Base-by-base conservation (phyloP, 345 rosid species). In the Clarkia xantiana region DNA sequence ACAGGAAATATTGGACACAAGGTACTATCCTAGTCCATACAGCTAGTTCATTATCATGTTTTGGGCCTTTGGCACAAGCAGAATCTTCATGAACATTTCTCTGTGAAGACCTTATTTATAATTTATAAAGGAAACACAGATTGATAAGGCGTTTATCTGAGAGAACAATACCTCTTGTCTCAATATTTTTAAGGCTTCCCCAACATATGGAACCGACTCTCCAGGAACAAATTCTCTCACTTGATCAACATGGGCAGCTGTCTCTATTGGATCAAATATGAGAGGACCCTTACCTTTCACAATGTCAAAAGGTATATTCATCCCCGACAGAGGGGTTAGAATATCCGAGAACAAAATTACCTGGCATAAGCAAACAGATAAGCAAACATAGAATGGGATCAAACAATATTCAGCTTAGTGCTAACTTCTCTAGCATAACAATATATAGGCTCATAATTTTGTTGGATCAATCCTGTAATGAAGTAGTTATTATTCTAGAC, bases 301-400 rank as follows among this genome's bases (percentile, higher is more conserved):
- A 71, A 91, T 87, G 66, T 91, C 96, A 45, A 91, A 91, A 51
- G 96, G 98, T 73, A 91, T 81, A 70, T 91, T 91, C 98, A 91
- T 91, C 66, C 98, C 96, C 45, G 98, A 71, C 61, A 91, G 89
- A 48, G 98, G 94, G 49, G 98, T 91, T 48, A 91, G 81, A 67
- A 91, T 91, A 73, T 86, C 98, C 0, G 98, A 86, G 77, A 91
- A 91, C 55, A 91, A 74, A 63, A 91, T 91, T 50, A 91, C 97
- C 97, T 89, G 74, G 50, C 47, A 61, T 14, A 59, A 55, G 9
- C 11, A 44, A 39, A 40, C 43, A 50, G 20, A 55, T 38, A 14
- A 16, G 23, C 42, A 54, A 18, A 64, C 11, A 55, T 18, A 45
- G 12, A 53, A 49, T 42, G 10, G 15, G n/a, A 46, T 52, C 42